These are phyloP conservation scores for Lodderomyces theae DNA, from an alignment of 1,139 yeast genomes.

Conservation along the genomic window DNA sequence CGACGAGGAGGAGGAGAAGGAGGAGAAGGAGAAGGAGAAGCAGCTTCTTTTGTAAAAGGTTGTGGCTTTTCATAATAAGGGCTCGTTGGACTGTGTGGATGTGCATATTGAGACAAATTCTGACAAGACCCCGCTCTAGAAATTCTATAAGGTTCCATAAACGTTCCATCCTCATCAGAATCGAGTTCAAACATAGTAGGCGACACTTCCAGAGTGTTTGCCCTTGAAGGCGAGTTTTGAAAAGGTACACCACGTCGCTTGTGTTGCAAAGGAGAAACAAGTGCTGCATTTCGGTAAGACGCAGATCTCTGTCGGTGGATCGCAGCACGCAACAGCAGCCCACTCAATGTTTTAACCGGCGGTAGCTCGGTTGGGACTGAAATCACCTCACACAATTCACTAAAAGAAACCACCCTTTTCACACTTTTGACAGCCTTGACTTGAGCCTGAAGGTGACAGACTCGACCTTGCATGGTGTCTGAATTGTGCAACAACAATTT, in stretches of 20 bases:
- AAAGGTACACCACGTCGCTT: not conserved
- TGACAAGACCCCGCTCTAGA: conserved; percentile 1
- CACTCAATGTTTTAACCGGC: not conserved
- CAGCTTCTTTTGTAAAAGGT: not conserved
- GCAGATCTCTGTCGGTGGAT: not conserved
- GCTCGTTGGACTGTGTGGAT: not conserved
- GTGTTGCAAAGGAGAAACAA: not conserved
- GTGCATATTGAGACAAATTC: not conserved
- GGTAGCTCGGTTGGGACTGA: not conserved
- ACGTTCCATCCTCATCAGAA: no score
- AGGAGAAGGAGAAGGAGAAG: no score
- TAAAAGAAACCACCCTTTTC: not conserved
- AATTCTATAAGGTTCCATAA: conserved; percentile 2
- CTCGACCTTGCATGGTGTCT: not conserved
- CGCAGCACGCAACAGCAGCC: conserved; percentile 1
- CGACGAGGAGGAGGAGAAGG: no score
- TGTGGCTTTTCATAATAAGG: not conserved
- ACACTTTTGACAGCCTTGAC: not conserved
- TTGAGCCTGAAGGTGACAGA: not conserved
- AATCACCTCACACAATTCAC: not conserved
- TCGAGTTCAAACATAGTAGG: no score
- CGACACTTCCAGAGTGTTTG: conserved; percentile 2
- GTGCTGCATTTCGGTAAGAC: not conserved
- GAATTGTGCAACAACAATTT: not conserved
- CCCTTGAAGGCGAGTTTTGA: not conserved